These are phyloP conservation scores for Catunica adiposa DNA, from an alignment of 2,329 filamentous ascomycete genomes.

Conservation along the genomic window DNA sequence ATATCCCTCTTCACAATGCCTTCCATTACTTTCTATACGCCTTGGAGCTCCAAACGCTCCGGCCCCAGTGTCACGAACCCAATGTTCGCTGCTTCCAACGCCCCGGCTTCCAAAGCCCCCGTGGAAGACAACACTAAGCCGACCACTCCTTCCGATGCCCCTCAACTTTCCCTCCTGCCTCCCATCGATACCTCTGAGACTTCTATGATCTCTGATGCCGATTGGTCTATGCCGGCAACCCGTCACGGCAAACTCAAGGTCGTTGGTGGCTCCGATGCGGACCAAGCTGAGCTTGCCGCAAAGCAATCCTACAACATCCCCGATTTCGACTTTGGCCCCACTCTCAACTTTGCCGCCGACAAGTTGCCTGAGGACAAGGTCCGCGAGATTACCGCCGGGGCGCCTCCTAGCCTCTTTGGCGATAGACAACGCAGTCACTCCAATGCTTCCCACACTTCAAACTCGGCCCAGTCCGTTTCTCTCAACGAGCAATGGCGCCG, in stretches of 20 bases:
- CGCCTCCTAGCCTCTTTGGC: not conserved
- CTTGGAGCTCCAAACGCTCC: constrained; percentile 9
- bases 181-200: constrained; percentile 3
- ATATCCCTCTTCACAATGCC: constrained; percentile 4
- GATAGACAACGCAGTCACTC: constrained; percentile 1
- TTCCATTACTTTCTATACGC: constrained; percentile 7
- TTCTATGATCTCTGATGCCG: constrained; percentile 2
- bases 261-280: constrained; percentile 38
- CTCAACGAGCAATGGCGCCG: constrained; percentile 14
- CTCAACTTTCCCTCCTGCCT: constrained; percentile 4
- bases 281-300: constrained; percentile 9
- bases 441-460: constrained; percentile 1
- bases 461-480: constrained; percentile 1
- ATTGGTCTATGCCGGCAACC: constrained; percentile 21
- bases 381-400: constrained; percentile 4
- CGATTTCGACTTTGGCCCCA: constrained; percentile 71
- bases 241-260: constrained; percentile 54
- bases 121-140: not conserved
- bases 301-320: constrained; percentile 42
- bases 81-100: constrained; percentile 4
- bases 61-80: constrained; percentile 12
- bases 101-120: not conserved
- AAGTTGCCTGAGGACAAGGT: constrained; percentile 12
- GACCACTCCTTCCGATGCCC: not conserved
- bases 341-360: constrained; percentile 42